Percentiles rank a stretch among this genome's conserved stretches.
These are phyloP conservation scores for Aspergillus tanneri DNA, from an alignment of 2,329 filamentous ascomycete species.

Conservation along the genomic window DNA sequence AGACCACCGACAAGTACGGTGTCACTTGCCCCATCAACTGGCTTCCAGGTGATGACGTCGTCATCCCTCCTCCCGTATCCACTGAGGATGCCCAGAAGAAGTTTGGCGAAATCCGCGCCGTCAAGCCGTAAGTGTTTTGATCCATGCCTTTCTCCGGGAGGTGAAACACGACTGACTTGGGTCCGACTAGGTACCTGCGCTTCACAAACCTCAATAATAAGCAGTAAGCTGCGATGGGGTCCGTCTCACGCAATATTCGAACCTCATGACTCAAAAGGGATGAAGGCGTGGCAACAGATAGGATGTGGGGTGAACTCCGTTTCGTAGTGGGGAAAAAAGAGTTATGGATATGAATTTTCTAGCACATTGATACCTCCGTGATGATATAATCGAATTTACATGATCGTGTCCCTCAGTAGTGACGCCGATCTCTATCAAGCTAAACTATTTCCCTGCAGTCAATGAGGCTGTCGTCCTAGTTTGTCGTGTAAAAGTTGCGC, in stretches of 20 bases:
- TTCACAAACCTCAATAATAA: slow-evolving; percentile 39
- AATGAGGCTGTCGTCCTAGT: too few relatives aligned
- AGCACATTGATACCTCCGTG: slow-evolving; percentile 15
- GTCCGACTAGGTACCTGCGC: slow-evolving; percentile 35
- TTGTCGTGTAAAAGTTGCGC: too few relatives aligned
- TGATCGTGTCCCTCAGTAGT: too few relatives aligned
- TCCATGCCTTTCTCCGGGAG: neutral
- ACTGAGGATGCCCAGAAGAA: slow-evolving; percentile 85
- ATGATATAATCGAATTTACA: slow-evolving; percentile 3
- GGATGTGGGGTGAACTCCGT: too few relatives aligned
- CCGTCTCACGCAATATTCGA: neutral
- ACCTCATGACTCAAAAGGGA: too few relatives aligned
- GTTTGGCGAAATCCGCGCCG: slow-evolving; percentile 69
- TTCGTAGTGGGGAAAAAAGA: slow-evolving; percentile 5
- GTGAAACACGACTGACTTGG: slow-evolving; percentile 2
- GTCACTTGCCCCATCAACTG: slow-evolving; percentile 90
- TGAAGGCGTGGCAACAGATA: too few relatives aligned
- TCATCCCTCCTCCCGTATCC: slow-evolving; percentile 79
- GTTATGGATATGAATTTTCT: slow-evolving; percentile 8
- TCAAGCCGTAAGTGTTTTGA: slow-evolving; percentile 55
- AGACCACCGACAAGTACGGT: slow-evolving; percentile 84
- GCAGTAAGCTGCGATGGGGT: slow-evolving; percentile 23
- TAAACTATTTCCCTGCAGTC: too few relatives aligned
- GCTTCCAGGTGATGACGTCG: slow-evolving; percentile 85
- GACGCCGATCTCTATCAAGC: too few relatives aligned